phyloP scores from a whole-genome alignment of 768 basidiomycete genomes.

The Amanita molliuscula region DNA sequence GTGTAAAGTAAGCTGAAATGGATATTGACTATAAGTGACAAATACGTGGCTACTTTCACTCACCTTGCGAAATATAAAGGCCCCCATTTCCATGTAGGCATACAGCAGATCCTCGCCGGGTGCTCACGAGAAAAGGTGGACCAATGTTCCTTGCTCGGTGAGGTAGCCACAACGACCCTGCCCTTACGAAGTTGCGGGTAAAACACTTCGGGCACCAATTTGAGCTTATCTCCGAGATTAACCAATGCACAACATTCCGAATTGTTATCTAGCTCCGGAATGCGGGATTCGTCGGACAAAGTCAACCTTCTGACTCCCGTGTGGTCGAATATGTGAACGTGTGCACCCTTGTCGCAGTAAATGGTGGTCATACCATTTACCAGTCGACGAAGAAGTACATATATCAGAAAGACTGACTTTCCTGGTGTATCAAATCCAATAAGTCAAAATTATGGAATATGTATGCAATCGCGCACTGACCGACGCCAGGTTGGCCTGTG shows the following conservation, averaged over 20 bases:
- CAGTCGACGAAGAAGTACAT: slow-evolving; percentile 8
- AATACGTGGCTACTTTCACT: neutral
- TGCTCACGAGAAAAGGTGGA: neutral
- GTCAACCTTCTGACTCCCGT: neutral
- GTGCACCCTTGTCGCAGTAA: slow-evolving; percentile 2
- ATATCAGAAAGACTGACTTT: slow-evolving; percentile 8
- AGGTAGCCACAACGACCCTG: slow-evolving; percentile 8
- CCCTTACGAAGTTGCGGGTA: slow-evolving; percentile 3
- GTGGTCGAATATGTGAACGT: slow-evolving; percentile 5
- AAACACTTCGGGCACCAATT: slow-evolving; percentile 3
- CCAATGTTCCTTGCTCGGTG: slow-evolving; percentile 6
- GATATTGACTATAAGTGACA: neutral
- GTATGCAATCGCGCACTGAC: neutral
- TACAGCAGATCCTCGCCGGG: neutral
- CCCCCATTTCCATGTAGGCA: neutral
- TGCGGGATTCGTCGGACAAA: neutral
- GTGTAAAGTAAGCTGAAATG: slow-evolving; percentile 1
- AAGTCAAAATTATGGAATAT: slow-evolving; percentile 1
- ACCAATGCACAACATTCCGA: slow-evolving; percentile 6
- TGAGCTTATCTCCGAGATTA: slow-evolving; percentile 4
- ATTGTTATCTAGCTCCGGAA: slow-evolving; percentile 5
- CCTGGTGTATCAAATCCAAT: slow-evolving; percentile 2
- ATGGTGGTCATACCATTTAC: slow-evolving; percentile 5
- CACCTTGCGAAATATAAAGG: neutral
- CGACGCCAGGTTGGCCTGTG: slow-evolving; percentile 1